phyloP scores from a whole-genome alignment of 1,284 basidiomycete genomes.

The Apiotrichum akiyoshidainum region DNA sequence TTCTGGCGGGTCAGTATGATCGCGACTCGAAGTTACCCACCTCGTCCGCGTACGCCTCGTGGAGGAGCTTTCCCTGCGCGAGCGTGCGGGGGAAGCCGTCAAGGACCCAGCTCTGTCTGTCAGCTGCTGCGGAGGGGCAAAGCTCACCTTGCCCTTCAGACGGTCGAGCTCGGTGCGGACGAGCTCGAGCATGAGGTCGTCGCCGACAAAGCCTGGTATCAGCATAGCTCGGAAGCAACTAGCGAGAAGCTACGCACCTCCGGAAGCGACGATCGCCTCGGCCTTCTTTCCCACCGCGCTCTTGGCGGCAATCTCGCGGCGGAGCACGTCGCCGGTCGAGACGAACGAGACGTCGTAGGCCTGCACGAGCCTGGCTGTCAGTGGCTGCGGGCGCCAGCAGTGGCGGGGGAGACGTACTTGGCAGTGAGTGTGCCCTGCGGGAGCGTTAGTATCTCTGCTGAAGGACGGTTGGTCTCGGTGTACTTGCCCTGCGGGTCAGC shows the following conservation, averaged over 20 bases:
- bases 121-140: background rate
- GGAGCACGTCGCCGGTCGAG: slow-evolving; percentile 50
- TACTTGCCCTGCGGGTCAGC: slow-evolving; percentile 6
- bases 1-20: slow-evolving; percentile 56
- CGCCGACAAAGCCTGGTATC: slow-evolving; percentile 44
- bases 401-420: slow-evolving; percentile 21
- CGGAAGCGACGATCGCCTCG: slow-evolving; percentile 44
- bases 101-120: slow-evolving; percentile 68
- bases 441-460: background rate
- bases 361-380: slow-evolving; percentile 36
- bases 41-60: slow-evolving; percentile 52
- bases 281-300: slow-evolving; percentile 44
- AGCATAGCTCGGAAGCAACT: background rate
- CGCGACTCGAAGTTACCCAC: slow-evolving; percentile 49
- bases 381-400: background rate
- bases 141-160: slow-evolving; percentile 41
- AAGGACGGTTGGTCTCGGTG: background rate
- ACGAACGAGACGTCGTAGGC: slow-evolving; percentile 50
- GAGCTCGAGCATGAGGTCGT: slow-evolving; percentile 51
- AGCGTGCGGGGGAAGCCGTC: slow-evolving; percentile 96
- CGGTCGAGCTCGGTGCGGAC: slow-evolving; percentile 48
- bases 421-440: slow-evolving; percentile 44
- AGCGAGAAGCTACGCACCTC: slow-evolving; percentile 32
- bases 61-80: slow-evolving; percentile 80
- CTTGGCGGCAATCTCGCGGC: slow-evolving; percentile 48